These are phyloP conservation scores for Tetrahymena elliotti DNA, from an alignment of 73 alveolate species.

Conservation along the genomic window DNA sequence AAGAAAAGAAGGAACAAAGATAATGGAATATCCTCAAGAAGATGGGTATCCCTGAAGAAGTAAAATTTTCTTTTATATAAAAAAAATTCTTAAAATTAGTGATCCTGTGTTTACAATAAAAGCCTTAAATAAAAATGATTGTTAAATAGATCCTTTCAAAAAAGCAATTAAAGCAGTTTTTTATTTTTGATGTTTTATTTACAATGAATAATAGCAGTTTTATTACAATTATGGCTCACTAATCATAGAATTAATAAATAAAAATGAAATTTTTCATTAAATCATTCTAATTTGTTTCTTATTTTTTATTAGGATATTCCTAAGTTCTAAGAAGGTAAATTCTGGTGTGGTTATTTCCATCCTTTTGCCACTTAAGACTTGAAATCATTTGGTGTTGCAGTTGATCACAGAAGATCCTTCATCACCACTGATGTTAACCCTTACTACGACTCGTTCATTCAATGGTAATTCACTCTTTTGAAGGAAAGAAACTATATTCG, in stretches of 20 bases:
- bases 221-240: too few species aligned
- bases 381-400: slow-evolving; percentile 74
- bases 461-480: slow-evolving; percentile 65
- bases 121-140: neutral
- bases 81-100: neutral
- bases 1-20: slow-evolving; percentile 35
- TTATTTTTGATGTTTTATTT: too few species aligned
- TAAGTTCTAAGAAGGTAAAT: slow-evolving; percentile 71
- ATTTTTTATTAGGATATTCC: slow-evolving; percentile 53
- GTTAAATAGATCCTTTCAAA: neutral
- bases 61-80: neutral
- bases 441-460: slow-evolving; percentile 83
- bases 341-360: slow-evolving; percentile 93
- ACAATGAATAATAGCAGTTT: too few species aligned
- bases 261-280: neutral
- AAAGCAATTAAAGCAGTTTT: neutral
- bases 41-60: slow-evolving; percentile 53
- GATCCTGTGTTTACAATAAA: neutral
- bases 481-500: slow-evolving; percentile 50
- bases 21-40: slow-evolving; percentile 48
- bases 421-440: slow-evolving; percentile 94
- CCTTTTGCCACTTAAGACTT: slow-evolving; percentile 80
- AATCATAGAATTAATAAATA: too few species aligned
- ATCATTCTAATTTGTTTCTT: neutral
- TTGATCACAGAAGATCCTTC: slow-evolving; percentile 94